Percentiles rank a stretch among this genome's conserved stretches.
These are phyloP conservation scores for Primulina huaijiensis DNA, from an alignment of 257 asterid species.

Conservation along the genomic window DNA sequence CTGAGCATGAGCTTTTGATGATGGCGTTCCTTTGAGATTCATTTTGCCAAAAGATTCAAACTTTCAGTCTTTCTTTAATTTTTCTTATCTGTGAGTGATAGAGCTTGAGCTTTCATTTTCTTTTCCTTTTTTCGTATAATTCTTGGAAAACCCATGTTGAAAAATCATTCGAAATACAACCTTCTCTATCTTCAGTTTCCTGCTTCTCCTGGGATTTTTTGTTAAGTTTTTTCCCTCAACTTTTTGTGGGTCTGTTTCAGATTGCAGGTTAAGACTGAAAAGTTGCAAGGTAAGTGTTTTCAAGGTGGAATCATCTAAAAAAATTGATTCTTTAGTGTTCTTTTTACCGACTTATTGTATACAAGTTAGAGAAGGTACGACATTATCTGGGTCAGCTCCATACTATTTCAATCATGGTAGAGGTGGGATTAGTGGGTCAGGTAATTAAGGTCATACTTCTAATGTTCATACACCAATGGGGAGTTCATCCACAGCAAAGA, in stretches of 20 bases:
- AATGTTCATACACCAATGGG: conserved; percentile 31
- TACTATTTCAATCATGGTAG: conserved; percentile 48
- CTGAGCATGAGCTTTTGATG: conserved; percentile 24
- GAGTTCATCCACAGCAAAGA: conserved; percentile 28
- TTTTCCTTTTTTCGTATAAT: conserved; percentile 15
- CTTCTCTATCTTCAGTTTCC: conserved; percentile 6
- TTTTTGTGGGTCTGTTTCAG: conserved; percentile 31
- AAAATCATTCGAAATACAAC: conserved; percentile 12
- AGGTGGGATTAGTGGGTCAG: conserved; percentile 49
- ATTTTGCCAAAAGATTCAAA: conserved; percentile 25
- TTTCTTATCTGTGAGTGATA: conserved; percentile 12
- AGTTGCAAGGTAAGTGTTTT: background rate
- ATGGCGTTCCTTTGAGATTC: conserved; percentile 26
- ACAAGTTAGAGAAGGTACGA: conserved; percentile 71
- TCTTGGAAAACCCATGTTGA: conserved; percentile 46
- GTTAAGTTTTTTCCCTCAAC: conserved; percentile 16
- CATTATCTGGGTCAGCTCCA: conserved; percentile 60
- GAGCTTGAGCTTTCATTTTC: conserved; percentile 20
- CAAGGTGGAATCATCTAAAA: background rate
- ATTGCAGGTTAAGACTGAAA: conserved; percentile 25
- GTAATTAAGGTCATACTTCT: conserved; percentile 35
- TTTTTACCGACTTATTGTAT: conserved; percentile 43
- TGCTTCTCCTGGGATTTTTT: conserved; percentile 15
- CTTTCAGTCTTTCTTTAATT: conserved; percentile 15
- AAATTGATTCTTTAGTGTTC: conserved; percentile 24